Evolutionary conservation across 78 protist species (phyloP).

Genomic region (Mastigamoeba balamuthi): DNA sequence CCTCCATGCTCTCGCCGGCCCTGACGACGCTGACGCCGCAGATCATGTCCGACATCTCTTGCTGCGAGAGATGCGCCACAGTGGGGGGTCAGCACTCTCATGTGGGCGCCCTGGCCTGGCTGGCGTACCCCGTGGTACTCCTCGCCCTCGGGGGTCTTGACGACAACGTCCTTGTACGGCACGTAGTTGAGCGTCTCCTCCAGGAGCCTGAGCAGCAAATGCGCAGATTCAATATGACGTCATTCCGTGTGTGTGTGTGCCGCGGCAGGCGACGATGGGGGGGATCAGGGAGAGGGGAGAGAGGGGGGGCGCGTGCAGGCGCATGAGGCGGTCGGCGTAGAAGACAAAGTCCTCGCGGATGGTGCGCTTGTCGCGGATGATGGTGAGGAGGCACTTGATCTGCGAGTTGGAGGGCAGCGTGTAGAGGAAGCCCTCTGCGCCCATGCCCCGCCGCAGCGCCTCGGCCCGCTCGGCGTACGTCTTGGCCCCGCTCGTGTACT

Average conservation of each 20-base stretch:
- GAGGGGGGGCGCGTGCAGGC: slow-evolving; percentile 1
- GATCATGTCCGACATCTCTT: slow-evolving; percentile 18
- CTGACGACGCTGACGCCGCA: slow-evolving; percentile 72
- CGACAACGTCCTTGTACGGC: slow-evolving; percentile 35
- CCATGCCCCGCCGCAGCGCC: too few species aligned
- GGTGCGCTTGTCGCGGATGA: slow-evolving; percentile 26
- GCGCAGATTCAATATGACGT: too few species aligned
- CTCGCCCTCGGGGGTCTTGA: slow-evolving; percentile 69
- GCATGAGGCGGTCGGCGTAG: slow-evolving; percentile 60
- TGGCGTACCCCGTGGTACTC: too few species aligned
- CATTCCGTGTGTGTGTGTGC: too few species aligned
- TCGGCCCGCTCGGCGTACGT: too few species aligned
- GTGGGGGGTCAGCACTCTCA: too few species aligned
- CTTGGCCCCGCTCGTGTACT: too few species aligned
- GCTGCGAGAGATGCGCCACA: too few species aligned
- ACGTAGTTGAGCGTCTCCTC: slow-evolving; percentile 61
- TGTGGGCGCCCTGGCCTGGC: too few species aligned
- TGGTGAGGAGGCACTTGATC: slow-evolving; percentile 36
- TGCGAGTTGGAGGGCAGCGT: slow-evolving; percentile 22
- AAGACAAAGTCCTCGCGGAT: slow-evolving; percentile 51
- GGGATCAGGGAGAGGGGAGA: not conserved
- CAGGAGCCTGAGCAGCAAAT: too few species aligned
- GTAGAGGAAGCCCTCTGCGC: too few species aligned
- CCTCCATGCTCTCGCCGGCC: slow-evolving; percentile 82
- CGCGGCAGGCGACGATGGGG: slow-evolving; percentile 12